Evolutionary conservation across 2,329 filamentous ascomycete species (phyloP), one percentile per base, ranked within the genome.

Genomic region (Alternaria sp.): DNA sequence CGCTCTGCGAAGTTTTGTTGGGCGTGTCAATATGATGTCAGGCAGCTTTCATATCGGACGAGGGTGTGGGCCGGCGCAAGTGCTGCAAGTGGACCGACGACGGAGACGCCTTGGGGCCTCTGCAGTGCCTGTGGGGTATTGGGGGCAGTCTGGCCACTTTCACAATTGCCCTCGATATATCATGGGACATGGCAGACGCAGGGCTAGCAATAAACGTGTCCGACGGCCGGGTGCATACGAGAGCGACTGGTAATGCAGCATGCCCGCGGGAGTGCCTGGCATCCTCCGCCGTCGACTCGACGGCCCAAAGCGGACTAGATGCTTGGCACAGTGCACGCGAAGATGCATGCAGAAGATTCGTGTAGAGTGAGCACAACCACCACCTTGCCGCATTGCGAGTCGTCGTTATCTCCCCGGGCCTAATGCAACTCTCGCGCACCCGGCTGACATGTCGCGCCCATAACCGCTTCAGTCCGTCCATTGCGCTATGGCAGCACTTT

Each of bases 401-500:
- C 47, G 58, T 54, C 61, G 47, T 45, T 44, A 21, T 59, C 50
- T 61, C 64, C n/a, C 51, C 61, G 60, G 61, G 70, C 65, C 61
- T 54, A 67, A 79, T 77, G 75, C 74, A 73, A 62, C 63, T 67
- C 50, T 65, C 67, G 52, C 68, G 59, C 50, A 47, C 61, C 30
- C 69, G 72, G 43, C 70, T 71, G 44, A 66, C 70, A 71, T 80
- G 78, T 66, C 70, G 72, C 64, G 74, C 78, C 36, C 68, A 69
- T 61, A 76, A 80, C 50, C 69, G 69, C 51, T 79, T 79, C 61
- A 69, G 65, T 56, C 75, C 75, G 9, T 70, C 77, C 13, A 60
- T 68, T 51, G 71, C 66, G 26, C 68, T 80, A 25, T 79, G 74
- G 75, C 76, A 77, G 64, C 71, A 78, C 40, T 79, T 79, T 57